phyloP scores from a whole-genome alignment of 768 basidiomycete species.

The Russula olivacea region DNA sequence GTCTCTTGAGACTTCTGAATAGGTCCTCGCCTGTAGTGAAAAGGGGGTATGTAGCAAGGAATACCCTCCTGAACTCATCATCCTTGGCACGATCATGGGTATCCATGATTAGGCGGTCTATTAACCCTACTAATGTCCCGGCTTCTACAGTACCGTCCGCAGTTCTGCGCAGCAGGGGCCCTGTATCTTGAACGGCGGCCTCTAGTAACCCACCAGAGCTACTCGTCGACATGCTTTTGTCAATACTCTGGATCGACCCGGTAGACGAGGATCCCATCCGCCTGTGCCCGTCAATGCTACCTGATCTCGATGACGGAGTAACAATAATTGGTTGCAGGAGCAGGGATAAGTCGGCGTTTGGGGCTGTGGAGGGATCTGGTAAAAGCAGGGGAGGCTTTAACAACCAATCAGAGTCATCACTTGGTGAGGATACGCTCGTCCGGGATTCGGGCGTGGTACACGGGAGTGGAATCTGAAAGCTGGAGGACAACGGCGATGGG shows the following conservation, averaged over 20 bases:
- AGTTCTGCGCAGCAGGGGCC: slow-evolving; percentile 9
- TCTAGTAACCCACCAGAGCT: slow-evolving; percentile 1
- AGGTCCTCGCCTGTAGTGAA: slow-evolving; percentile 41
- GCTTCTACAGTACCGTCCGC: slow-evolving; percentile 33
- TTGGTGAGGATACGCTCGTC: background rate
- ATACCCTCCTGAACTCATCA: slow-evolving; percentile 37
- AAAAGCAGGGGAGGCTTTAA: background rate
- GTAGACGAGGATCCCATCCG: background rate
- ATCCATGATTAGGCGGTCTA: slow-evolving; percentile 36
- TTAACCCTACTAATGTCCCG: slow-evolving; percentile 41
- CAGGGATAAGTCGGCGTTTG: background rate
- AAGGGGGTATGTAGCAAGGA: slow-evolving; percentile 40
- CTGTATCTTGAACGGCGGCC: slow-evolving; percentile 14
- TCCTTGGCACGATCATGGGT: slow-evolving; percentile 28
- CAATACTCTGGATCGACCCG: background rate
- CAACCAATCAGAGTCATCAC: background rate
- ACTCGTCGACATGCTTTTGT: background rate
- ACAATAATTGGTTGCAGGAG: slow-evolving; percentile 8
- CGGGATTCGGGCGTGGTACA: slow-evolving; percentile 4
- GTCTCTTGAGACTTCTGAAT: slow-evolving; percentile 36
- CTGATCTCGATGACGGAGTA: background rate
- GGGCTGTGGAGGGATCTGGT: background rate
- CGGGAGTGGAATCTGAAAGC: background rate
- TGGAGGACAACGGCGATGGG: background rate
- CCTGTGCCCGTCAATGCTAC: no score